phyloP scores from a whole-genome alignment of 768 basidiomycete genomes.

The Collybia nuda region DNA sequence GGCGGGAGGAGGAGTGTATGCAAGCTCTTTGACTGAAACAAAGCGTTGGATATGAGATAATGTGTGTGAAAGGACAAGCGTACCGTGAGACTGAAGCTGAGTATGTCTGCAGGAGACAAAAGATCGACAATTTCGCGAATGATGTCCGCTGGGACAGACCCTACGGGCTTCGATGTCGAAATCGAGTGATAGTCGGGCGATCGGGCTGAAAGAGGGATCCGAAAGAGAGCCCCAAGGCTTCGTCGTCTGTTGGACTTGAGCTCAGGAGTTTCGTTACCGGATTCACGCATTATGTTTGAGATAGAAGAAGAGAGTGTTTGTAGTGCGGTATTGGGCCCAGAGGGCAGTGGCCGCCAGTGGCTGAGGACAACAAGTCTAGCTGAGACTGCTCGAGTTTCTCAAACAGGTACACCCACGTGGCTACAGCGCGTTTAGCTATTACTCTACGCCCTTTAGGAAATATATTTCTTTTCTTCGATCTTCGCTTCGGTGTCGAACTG shows the following conservation, averaged over 20 bases:
- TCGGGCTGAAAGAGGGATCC: conserved; percentile 29
- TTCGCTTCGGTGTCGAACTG: too few species aligned
- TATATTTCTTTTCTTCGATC: too few species aligned
- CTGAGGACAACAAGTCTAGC: background rate
- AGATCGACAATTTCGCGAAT: conserved; percentile 36
- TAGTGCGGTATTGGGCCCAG: background rate
- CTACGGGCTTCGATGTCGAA: conserved; percentile 19
- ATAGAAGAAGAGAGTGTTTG: background rate
- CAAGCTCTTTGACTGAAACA: conserved; percentile 26
- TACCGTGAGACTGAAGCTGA: conserved; percentile 42
- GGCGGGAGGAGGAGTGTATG: conserved; percentile 34
- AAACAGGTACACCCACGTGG: conserved; percentile 2
- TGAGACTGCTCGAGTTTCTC: background rate
- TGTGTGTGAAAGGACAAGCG: conserved; percentile 14
- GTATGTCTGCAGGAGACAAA: conserved; percentile 34
- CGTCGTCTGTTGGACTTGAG: conserved; percentile 17
- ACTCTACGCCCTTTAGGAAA: too few species aligned
- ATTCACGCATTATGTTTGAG: conserved; percentile 3
- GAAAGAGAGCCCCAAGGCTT: conserved; percentile 34
- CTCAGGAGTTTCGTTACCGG: conserved; percentile 6
- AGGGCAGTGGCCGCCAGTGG: background rate
- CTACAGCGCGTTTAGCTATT: background rate
- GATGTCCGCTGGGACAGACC: conserved; percentile 37
- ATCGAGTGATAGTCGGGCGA: conserved; percentile 22
- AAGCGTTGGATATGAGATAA: conserved; percentile 3